These are phyloP conservation scores for Gelatoporia subvermispora DNA, from an alignment of 768 basidiomycete genomes.

Conservation along the genomic window DNA sequence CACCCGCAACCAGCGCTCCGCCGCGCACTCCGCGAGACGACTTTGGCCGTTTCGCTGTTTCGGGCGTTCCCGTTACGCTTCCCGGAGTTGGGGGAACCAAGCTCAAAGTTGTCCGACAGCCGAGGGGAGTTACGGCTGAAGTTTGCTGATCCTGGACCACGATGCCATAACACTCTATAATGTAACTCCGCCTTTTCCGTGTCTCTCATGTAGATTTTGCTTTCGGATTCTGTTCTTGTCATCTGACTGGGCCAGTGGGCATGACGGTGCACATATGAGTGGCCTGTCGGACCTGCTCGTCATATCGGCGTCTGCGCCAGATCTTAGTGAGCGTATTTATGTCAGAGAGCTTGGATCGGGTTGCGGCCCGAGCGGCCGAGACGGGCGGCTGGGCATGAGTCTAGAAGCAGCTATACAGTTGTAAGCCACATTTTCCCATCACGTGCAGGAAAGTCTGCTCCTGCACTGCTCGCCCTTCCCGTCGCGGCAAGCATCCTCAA, in stretches of 20 bases:
- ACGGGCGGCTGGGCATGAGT: too few species aligned
- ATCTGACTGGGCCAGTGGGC: too few species aligned
- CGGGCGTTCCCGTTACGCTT: slow-evolving; percentile 7
- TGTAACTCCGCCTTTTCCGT: slow-evolving; percentile 8
- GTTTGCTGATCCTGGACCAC: slow-evolving; percentile 10
- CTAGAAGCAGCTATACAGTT: slow-evolving; percentile 13
- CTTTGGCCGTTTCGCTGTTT: slow-evolving; percentile 5
- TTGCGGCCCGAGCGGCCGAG: too few species aligned
- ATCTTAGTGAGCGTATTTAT: too few species aligned
- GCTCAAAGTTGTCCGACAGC: slow-evolving; percentile 45
- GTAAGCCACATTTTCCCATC: slow-evolving; percentile 15
- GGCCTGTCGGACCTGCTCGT: too few species aligned
- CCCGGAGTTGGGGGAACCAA: slow-evolving; percentile 6
- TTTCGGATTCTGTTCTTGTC: too few species aligned
- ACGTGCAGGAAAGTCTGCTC: slow-evolving; percentile 16
- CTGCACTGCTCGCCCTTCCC: slow-evolving; percentile 12
- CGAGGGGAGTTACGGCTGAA: slow-evolving; percentile 28
- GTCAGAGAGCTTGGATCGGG: too few species aligned
- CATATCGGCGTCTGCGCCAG: too few species aligned
- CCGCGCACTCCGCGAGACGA: slow-evolving; percentile 43
- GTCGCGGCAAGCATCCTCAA: slow-evolving; percentile 37
- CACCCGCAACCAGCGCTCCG: slow-evolving; percentile 45
- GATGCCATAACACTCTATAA: background rate
- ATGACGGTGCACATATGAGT: too few species aligned
- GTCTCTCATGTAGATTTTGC: background rate